These are phyloP conservation scores for Pythium chondricola DNA, from an alignment of 352 stramenopile species.

Conservation along the genomic window DNA sequence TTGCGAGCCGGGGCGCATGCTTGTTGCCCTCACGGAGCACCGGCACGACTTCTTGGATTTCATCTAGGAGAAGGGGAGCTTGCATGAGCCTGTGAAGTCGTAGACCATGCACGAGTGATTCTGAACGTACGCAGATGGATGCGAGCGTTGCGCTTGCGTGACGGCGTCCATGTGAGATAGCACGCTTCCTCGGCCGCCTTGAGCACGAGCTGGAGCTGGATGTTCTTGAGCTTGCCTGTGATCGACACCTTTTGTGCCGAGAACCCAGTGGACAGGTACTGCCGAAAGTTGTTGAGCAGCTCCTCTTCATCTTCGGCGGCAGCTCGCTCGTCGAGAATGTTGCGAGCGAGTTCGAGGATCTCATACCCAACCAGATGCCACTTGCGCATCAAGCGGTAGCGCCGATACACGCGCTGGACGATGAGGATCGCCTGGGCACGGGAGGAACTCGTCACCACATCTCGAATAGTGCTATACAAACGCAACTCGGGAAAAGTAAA, in stretches of 20 bases:
- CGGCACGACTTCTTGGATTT: conserved; percentile 49
- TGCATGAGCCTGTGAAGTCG: too few species aligned
- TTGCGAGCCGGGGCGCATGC: conserved; percentile 36
- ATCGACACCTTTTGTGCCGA: conserved; percentile 70
- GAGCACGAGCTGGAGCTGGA: conserved; percentile 49
- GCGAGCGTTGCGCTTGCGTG: conserved; percentile 52
- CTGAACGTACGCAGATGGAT: conserved; percentile 49
- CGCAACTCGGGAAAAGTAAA: neutral
- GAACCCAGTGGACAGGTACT: conserved; percentile 45
- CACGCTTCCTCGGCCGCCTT: conserved; percentile 38
- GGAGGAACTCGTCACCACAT: neutral
- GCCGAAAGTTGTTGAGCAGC: conserved; percentile 43
- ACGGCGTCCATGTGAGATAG: conserved; percentile 71
- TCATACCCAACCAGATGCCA: conserved; percentile 33
- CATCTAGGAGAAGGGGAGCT: conserved; percentile 29
- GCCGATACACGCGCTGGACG: conserved; percentile 28
- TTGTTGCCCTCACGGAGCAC: conserved; percentile 48
- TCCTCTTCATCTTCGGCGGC: conserved; percentile 30
- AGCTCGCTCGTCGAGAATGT: conserved; percentile 18
- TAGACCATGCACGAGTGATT: neutral
- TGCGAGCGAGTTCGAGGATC: conserved; percentile 38
- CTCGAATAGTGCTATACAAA: neutral
- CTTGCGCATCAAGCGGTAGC: conserved; percentile 30
- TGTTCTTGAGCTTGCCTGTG: conserved; percentile 52
- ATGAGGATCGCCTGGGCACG: conserved; percentile 10